phyloP scores from a whole-genome alignment of 345 rosid species.

The Xanthoceras sorbifolium region DNA sequence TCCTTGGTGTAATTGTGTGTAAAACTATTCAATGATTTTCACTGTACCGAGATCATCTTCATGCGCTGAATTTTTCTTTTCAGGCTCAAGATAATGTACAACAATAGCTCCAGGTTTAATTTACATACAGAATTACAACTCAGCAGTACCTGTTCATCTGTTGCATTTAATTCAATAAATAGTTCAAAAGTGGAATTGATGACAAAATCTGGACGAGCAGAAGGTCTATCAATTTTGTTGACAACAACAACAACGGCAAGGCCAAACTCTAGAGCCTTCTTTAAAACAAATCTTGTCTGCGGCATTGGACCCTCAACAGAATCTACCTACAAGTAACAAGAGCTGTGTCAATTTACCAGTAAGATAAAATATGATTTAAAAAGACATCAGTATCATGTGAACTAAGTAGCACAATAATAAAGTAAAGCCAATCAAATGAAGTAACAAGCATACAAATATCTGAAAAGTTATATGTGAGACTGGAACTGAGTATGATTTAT shows the following conservation, averaged over 20 bases:
- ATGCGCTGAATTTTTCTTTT: background rate
- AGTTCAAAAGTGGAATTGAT: conserved; percentile 95
- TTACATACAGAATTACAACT: background rate
- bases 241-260: conserved; percentile 96
- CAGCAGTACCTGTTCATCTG: conserved; percentile 88
- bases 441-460: background rate
- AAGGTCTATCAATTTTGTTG: conserved; percentile 93
- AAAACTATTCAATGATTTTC: conserved; percentile 7
- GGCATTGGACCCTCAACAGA: conserved; percentile 99
- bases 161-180: conserved; percentile 89
- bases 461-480: background rate
- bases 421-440: conserved; percentile 4
- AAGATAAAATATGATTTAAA: background rate
- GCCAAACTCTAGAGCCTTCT: conserved; percentile 97
- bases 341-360: background rate
- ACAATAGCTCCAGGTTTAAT: background rate
- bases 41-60: conserved; percentile 3
- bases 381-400: background rate
- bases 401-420: background rate
- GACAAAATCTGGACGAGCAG: conserved; percentile 95
- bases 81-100: background rate
- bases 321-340: conserved; percentile 63
- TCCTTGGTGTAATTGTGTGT: conserved; percentile 2
- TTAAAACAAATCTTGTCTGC: conserved; percentile 91
- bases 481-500: background rate